Base-by-base conservation (phyloP, 805 yeast species). In the Jamesozyma spencerorum region DNA sequence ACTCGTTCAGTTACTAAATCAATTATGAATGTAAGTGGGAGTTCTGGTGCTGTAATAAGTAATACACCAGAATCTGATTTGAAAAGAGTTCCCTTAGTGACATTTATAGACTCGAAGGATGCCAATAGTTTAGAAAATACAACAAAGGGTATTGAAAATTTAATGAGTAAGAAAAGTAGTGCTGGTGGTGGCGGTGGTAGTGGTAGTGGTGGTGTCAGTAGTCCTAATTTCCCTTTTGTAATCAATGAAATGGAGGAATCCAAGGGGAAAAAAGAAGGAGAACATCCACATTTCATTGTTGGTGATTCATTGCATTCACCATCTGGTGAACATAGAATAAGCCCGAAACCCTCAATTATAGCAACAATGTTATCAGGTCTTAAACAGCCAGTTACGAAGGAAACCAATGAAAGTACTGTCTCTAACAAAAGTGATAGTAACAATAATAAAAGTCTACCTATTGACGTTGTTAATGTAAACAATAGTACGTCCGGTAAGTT, bases 201-300 rank as follows among this genome's bases (percentile, higher is more conserved):
- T 7, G 11, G 6, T 24, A 24, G 14, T 28, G 31, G 31, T 28
- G 13, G 13, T 5, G 31, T 5, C 5, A 15, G 11, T 6, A 30
- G 18, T 30, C 33, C 24, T 11, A 24, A 18, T 10, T 27, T 15
- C 18, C n/a, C 34, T 5, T 28, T 27, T 3, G 28, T 17, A 6
- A 15, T 17, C 6, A 22, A 14, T 14, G 35, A 22, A 2, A 13
- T 12, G 7, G 18, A 26, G 8, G 13, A 11, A 26, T 8, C 17
- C 15, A 31, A 4, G 2, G 18, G 13, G 2, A 18, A 28, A 4
- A 13, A 11, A 12, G 33, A 13, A 17, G 54, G 84, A 1, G 79
- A 80, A 46, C 94, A 84, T 61, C 87, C 92, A 0, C 94, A 83
- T 60, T 84, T 84, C 55, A 73, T 71, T 48, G 78, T 77, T 8